Conservation (phyloP, 192 early-diverging fungal species). For the Gryganskiella cystojenkinii region DNA sequence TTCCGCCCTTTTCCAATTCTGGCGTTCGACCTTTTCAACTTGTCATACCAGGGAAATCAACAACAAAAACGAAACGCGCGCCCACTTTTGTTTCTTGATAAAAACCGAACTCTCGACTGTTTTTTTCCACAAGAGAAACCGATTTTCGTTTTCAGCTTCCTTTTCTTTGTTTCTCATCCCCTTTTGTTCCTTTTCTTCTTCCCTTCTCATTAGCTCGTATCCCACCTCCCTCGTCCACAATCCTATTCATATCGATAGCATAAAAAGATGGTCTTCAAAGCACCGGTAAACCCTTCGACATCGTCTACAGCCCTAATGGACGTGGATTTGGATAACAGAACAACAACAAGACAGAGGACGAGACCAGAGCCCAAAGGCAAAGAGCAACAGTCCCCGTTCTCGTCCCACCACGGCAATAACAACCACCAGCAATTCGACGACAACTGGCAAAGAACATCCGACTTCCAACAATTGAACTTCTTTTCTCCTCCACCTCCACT, state of each 20-base stretch:
- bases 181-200: not conserved
- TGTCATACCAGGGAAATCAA: too few relatives aligned
- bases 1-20: too few relatives aligned
- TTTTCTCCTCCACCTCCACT: not conserved
- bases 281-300: not conserved
- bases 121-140: not conserved
- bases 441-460: not conserved
- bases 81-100: too few relatives aligned
- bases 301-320: too few relatives aligned
- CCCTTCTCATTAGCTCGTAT: not conserved
- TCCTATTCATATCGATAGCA: too few relatives aligned
- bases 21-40: too few relatives aligned
- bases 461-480: not conserved
- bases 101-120: too few relatives aligned
- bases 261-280: too few relatives aligned
- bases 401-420: not conserved
- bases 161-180: not conserved
- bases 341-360: not conserved
- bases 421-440: not conserved
- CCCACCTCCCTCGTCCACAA: not conserved
- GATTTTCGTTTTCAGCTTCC: not conserved
- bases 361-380: not conserved
- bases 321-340: too few relatives aligned
- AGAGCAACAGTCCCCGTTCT: too few relatives aligned
- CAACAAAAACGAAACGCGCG: too few relatives aligned